Percentiles rank a stretch among this genome's conserved stretches.
Conservation (phyloP, 371 early-diverging fungal species). For the Mortierella sp. region DNA sequence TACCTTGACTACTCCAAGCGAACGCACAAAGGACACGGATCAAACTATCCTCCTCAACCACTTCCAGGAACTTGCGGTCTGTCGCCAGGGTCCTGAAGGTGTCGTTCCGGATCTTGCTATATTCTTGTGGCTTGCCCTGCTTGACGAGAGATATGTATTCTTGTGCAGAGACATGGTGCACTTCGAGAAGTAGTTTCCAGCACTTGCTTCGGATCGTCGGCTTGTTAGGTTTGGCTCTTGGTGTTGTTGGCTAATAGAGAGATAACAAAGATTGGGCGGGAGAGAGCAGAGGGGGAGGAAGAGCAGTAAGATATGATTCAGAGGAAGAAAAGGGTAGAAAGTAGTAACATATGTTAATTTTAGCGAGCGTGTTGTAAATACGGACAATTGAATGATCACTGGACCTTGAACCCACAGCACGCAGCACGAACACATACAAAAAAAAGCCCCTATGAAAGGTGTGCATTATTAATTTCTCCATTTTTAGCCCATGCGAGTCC, state of each 20-base stretch:
- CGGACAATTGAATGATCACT: background rate
- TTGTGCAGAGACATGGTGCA: conserved; percentile 78
- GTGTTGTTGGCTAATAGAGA: conserved; percentile 1
- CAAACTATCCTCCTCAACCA: conserved; percentile 84
- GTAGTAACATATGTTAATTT: background rate
- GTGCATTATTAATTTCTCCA: background rate
- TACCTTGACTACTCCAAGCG: conserved; percentile 77
- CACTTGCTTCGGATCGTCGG: conserved; percentile 58
- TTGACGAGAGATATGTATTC: conserved; percentile 83
- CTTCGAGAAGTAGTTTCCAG: conserved; percentile 89
- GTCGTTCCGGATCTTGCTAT: conserved; percentile 92
- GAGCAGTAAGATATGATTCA: conserved; percentile 2
- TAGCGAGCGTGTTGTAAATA: background rate
- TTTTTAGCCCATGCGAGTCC: background rate
- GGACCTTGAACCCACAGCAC: background rate
- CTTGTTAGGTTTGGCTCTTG: conserved; percentile 1
- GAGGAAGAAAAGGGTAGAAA: background rate
- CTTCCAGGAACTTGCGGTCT: conserved; percentile 78
- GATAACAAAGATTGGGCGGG: background rate
- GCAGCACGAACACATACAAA: too few species aligned
- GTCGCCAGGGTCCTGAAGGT: conserved; percentile 90
- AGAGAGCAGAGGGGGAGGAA: background rate
- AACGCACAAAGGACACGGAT: conserved; percentile 91
- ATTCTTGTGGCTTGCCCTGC: conserved; percentile 74
- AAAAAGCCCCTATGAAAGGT: background rate